Percentiles rank a stretch among this genome's conserved stretches.
These are phyloP conservation scores for Calonectria crousiana DNA, from an alignment of 2,329 filamentous ascomycete genomes.

Conservation along the genomic window DNA sequence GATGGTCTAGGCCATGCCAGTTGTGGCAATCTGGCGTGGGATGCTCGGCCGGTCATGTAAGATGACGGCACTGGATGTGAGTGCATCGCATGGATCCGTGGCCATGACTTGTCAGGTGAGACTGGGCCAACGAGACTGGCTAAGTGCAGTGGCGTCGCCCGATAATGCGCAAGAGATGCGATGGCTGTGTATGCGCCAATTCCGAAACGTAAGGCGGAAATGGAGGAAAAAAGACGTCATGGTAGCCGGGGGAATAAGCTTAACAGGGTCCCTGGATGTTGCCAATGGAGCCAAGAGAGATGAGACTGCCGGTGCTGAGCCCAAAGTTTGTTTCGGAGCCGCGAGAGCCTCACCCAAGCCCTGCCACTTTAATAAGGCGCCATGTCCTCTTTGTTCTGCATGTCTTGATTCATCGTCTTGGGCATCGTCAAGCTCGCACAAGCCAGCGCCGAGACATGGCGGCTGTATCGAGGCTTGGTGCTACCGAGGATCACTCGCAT, in stretches of 20 bases:
- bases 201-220: not conserved
- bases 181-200: conserved; percentile 5
- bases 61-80: conserved; percentile 18
- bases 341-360: not conserved
- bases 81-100: not conserved
- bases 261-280: not conserved
- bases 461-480: not conserved
- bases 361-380: not conserved
- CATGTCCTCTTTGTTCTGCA: not conserved
- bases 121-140: not conserved
- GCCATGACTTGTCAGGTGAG: not conserved
- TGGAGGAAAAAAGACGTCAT: not conserved
- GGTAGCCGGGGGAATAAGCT: not conserved
- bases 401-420: not conserved
- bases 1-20: conserved; percentile 21
- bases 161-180: not conserved
- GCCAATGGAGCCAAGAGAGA: not conserved
- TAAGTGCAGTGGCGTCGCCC: not conserved
- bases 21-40: not conserved
- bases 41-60: not conserved
- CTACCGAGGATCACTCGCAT: not conserved
- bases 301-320: not conserved
- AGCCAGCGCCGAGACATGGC: not conserved
- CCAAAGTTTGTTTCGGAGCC: conserved; percentile 3
- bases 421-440: not conserved